Conservation (phyloP, 768 basidiomycete genomes). For the Pleurotus pulmonarius region DNA sequence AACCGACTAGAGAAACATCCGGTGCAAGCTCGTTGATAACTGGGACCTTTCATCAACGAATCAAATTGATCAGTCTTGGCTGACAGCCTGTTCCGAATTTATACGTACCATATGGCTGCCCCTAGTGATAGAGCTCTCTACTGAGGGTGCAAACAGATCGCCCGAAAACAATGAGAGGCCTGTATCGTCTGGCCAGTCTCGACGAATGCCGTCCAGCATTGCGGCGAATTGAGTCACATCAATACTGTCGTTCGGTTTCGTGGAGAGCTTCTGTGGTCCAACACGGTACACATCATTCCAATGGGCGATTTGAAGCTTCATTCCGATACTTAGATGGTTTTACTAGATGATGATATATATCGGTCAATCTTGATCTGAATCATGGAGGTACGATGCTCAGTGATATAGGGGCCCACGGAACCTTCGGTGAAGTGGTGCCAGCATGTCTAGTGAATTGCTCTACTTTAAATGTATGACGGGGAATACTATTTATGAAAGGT, state of each 20-base stretch:
- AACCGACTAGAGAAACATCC: conserved; percentile 78
- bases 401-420: too few species aligned
- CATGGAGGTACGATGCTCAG: too few species aligned
- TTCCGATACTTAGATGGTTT: conserved; percentile 9
- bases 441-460: too few species aligned
- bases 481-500: too few species aligned
- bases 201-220: conserved; percentile 59
- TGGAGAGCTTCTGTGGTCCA: conserved; percentile 62
- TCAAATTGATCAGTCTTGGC: not conserved
- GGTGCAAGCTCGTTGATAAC: conserved; percentile 79
- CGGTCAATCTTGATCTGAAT: too few species aligned
- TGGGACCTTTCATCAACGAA: conserved; percentile 55
- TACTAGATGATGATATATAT: not conserved
- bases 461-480: too few species aligned
- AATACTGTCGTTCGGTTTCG: conserved; percentile 57
- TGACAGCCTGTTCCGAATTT: not conserved
- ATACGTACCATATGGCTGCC: conserved; percentile 83
- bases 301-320: conserved; percentile 47
- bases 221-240: conserved; percentile 86
- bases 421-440: too few species aligned
- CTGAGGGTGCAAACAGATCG: conserved; percentile 83
- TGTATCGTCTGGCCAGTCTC: conserved; percentile 44
- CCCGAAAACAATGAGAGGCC: conserved; percentile 86
- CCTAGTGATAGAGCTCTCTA: conserved; percentile 84
- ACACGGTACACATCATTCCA: conserved; percentile 88